Percentiles rank a stretch among this genome's conserved stretches.
These are phyloP conservation scores for Massariosphaeria phaeospora DNA, from an alignment of 495 filamentous ascomycete genomes.

Conservation along the genomic window DNA sequence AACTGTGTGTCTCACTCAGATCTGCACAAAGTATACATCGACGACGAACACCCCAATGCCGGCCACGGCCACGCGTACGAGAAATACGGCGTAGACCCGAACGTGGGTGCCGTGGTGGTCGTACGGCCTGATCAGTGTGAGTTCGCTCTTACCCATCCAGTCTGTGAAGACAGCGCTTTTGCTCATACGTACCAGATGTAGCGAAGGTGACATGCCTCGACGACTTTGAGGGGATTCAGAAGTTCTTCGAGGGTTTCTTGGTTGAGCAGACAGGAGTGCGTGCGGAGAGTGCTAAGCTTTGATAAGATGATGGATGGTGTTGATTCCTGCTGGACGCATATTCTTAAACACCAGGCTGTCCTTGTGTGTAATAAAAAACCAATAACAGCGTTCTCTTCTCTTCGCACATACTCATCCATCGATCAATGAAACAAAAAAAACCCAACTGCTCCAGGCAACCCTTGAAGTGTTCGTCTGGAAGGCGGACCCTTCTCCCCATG, in stretches of 20 bases:
- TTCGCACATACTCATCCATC: no score
- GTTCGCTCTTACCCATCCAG: conserved; percentile 24
- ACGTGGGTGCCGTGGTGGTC: conserved; percentile 54
- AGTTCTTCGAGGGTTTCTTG: conserved; percentile 17
- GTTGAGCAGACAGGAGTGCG: not conserved
- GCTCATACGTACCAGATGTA: conserved; percentile 17
- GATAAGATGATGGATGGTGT: not conserved
- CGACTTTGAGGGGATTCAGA: conserved; percentile 5
- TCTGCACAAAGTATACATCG: conserved; percentile 59
- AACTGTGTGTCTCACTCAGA: no score
- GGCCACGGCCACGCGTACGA: conserved; percentile 63
- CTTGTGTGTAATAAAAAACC: no score
- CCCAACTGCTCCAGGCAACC: no score
- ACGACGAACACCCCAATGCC: conserved; percentile 62
- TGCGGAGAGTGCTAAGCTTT: not conserved
- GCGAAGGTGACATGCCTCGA: conserved; percentile 13
- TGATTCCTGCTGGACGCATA: no score
- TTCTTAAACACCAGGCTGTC: no score
- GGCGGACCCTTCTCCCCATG: no score
- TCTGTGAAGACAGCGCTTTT: no score
- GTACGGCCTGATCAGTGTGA: conserved; percentile 67
- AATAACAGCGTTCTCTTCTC: no score
- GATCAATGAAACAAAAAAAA: no score
- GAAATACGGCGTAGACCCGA: conserved; percentile 52
- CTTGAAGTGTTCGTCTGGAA: no score